Base-by-base conservation (phyloP, 495 filamentous ascomycete genomes). In the Penicillium lagena region DNA sequence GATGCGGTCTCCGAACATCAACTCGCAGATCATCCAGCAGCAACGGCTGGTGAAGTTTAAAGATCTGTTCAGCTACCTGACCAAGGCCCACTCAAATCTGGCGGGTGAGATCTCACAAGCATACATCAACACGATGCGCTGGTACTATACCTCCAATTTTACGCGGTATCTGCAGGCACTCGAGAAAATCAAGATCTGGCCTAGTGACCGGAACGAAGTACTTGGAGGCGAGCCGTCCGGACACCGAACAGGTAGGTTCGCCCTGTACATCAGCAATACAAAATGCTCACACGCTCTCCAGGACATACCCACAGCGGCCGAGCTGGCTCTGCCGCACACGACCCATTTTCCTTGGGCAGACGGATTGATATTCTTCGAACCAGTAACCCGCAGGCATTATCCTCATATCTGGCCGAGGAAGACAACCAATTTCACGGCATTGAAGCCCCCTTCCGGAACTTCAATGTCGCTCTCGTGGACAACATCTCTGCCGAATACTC, bases 51-150 rank as follows among this genome's bases (percentile, higher is more conserved):
- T 96, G 49, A 80, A 78, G 49, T 93, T 87, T 64, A 95, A 86
- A 59, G 88, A 94, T 30, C 64, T 96, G 1, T 98, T 83, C 64
- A 73, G 77, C 27, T 98, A 96, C 58, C 76, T 97, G 30, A 79
- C 82, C 33, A 79, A 77, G 47, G 84, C 88, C 45, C 89, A 97
- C 52, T 70, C 82, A 1, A 70, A 78, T 22, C 77, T 98, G 7
- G 86, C 87, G 2, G 83, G 87, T 31, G 86, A 96, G 57, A 95
- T 97, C 51, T 80, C 80, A 13, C 87, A 91, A 66, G 93, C 93
- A 7, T 98, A 98, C 52, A 83, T 95, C 64, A 95, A 96, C 66
- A 98, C 93, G 7, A 96, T 98, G 91, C 80, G 90, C 36, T 98
- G 93, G 93, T 98, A 98, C 55, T 97, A 97, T 56, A 68, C 82